A percentile compares a stretch with the other conserved stretches of the same genome.
Evolutionary conservation across 306 rosid genomes (phyloP).

Genomic region (Canavalia gladiata): DNA sequence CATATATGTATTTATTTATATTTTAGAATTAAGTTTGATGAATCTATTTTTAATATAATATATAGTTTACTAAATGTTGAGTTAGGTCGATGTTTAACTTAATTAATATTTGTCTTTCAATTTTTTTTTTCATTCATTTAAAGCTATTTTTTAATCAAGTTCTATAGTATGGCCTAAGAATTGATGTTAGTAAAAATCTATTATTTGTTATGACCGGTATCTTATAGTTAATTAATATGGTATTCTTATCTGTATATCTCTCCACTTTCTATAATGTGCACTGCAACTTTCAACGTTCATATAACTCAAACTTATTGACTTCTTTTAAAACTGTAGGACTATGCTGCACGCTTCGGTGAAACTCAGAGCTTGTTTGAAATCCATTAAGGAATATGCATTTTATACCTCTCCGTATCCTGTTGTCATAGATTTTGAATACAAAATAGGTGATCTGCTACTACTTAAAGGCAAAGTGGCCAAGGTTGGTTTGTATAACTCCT

Average conservation of each 20-base stretch:
- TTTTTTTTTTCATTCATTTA: no score
- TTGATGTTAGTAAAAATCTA: no score
- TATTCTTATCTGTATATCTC: not conserved
- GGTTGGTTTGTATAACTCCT: conserved; percentile 50
- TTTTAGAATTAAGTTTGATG: no score
- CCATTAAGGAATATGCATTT: conserved; percentile 74
- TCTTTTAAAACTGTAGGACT: conserved; percentile 60
- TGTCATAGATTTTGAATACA: conserved; percentile 91
- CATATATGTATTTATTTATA: no score
- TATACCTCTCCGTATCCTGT: conserved; percentile 69
- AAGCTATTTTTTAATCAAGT: no score
- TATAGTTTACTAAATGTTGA: no score
- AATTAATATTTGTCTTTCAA: no score
- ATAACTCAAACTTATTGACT: conserved; percentile 15
- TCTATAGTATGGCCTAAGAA: no score
- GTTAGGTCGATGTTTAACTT: no score
- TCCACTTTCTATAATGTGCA: not conserved
- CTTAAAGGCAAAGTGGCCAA: conserved; percentile 78
- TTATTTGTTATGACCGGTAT: no score
- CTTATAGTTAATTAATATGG: no score
- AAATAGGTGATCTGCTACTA: conserved; percentile 47
- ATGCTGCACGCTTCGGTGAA: conserved; percentile 64
- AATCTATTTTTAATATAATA: no score
- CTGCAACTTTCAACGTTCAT: not conserved
- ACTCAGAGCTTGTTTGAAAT: conserved; percentile 67